Conservation (phyloP, 768 basidiomycete genomes). For the Boletellus emodensis region DNA sequence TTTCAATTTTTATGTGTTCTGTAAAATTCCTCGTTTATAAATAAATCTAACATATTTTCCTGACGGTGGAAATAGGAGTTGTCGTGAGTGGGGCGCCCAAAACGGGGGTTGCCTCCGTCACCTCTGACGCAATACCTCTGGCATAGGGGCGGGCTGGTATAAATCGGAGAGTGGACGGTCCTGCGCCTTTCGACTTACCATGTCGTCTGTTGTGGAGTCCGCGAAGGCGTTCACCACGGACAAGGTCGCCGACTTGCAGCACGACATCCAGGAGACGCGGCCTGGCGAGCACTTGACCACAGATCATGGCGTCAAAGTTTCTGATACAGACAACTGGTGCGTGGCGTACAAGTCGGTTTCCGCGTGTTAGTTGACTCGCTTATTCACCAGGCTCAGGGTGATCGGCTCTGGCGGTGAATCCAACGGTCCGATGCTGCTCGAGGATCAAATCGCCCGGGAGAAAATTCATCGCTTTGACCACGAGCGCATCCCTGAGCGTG, state of each 20-base stretch:
- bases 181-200: not conserved
- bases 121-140: constrained; percentile 16
- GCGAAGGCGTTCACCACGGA: constrained; percentile 14
- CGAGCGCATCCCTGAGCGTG: constrained; percentile 86
- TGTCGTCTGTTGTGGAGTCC: constrained; percentile 15
- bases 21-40: constrained; percentile 1
- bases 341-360: not conserved
- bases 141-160: constrained; percentile 9
- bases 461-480: constrained; percentile 82
- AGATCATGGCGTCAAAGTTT: constrained; percentile 55
- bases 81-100: not conserved
- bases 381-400: constrained; percentile 49
- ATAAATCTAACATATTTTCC: constrained; percentile 11
- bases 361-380: constrained; percentile 3
- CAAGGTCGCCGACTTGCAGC: constrained; percentile 24
- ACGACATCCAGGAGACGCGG: constrained; percentile 21
- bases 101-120: constrained; percentile 9
- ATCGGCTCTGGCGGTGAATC: constrained; percentile 36
- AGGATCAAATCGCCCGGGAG: constrained; percentile 71
- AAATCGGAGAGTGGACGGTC: not conserved
- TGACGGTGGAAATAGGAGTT: not conserved
- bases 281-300: constrained; percentile 43
- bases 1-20: not conserved
- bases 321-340: constrained; percentile 66
- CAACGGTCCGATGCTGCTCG: constrained; percentile 71